A percentile compares a stretch with the other conserved stretches of the same genome.
Conservation (phyloP, 148 eudicot species). For the Cornus controversa region DNA sequence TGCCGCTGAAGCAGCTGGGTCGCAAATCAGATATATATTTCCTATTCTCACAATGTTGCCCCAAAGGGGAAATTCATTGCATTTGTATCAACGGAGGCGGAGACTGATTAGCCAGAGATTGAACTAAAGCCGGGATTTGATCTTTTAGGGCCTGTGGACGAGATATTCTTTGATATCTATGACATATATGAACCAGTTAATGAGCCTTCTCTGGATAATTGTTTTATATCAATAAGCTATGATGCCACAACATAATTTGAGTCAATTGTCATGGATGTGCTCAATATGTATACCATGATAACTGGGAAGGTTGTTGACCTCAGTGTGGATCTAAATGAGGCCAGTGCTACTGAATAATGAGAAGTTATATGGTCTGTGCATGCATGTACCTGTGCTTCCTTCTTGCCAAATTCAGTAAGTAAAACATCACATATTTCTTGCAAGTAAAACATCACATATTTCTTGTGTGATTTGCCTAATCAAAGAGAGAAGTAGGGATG, state of each 20-base stretch:
- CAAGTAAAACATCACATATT: background rate
- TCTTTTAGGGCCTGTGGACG: conserved; percentile 90
- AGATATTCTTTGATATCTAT: conserved; percentile 80
- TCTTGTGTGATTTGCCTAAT: background rate
- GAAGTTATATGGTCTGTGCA: background rate
- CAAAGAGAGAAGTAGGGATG: too few relatives aligned
- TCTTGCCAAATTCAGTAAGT: background rate
- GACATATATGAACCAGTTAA: conserved; percentile 93
- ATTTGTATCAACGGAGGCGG: conserved; percentile 95
- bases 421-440: too few relatives aligned
- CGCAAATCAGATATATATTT: conserved; percentile 73
- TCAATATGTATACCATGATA: conserved; percentile 84
- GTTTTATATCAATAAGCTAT: conserved; percentile 79
- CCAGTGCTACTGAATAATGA: conserved; percentile 98
- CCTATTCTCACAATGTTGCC: conserved; percentile 85
- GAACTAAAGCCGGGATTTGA: conserved; percentile 90
- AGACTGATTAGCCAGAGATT: conserved; percentile 74
- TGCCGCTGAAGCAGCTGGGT: conserved; percentile 65
- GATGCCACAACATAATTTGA: conserved; percentile 55
- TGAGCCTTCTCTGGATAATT: conserved; percentile 81
- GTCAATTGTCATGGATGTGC: conserved; percentile 85
- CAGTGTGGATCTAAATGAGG: conserved; percentile 88
- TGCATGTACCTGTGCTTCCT: background rate
- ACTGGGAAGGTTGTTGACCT: conserved; percentile 97
- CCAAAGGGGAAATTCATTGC: conserved; percentile 96